A percentile compares a stretch with the other conserved stretches of the same genome.
These are phyloP conservation scores for Rhodamnia rubescens DNA, from an alignment of 345 rosid species.

Conservation along the genomic window DNA sequence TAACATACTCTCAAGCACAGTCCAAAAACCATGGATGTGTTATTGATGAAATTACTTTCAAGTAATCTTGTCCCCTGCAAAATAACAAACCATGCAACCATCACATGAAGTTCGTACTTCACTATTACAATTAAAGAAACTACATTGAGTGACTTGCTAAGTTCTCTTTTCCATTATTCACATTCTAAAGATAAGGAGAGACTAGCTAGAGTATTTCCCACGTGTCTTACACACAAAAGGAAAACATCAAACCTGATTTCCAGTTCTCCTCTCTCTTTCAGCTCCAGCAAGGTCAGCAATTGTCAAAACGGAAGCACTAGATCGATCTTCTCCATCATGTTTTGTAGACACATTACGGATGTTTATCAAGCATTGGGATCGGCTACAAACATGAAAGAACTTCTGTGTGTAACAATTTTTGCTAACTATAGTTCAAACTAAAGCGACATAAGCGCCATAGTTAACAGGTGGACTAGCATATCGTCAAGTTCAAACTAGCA, in stretches of 20 bases:
- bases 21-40: constrained; percentile 90
- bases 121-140: neutral
- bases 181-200: neutral
- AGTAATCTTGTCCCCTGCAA: constrained; percentile 82
- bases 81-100: neutral
- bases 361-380: constrained; percentile 92
- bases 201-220: neutral
- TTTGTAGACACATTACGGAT: constrained; percentile 21
- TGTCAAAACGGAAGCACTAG: constrained; percentile 39
- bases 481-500: neutral
- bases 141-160: neutral
- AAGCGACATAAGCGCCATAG: neutral
- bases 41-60: constrained; percentile 91
- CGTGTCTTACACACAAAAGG: neutral
- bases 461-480: neutral
- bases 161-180: neutral
- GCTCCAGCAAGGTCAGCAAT: constrained; percentile 96
- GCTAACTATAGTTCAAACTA: neutral
- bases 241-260: constrained; percentile 57
- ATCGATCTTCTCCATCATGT: constrained; percentile 13
- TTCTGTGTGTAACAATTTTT: neutral
- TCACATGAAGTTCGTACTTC: neutral
- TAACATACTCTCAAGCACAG: constrained; percentile 70
- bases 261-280: constrained; percentile 86
- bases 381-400: constrained; percentile 32